These are phyloP conservation scores for Physcomitrium patens DNA, from an alignment of 225 moss, liverwort and hornwort species.

Conservation along the genomic window DNA sequence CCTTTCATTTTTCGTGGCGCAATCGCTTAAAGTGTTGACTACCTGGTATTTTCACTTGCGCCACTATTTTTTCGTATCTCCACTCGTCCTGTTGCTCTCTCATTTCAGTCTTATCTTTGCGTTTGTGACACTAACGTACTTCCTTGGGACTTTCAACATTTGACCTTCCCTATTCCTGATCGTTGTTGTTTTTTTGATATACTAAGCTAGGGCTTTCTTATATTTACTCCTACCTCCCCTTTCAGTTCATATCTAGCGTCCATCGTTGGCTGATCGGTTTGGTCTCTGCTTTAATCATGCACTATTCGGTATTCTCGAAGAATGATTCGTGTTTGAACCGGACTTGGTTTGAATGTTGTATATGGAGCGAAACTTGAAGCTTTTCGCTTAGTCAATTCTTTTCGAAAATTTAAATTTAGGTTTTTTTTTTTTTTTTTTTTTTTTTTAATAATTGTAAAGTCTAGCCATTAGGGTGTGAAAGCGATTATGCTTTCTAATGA, in stretches of 20 bases:
- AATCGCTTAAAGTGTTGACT: constrained; percentile 92
- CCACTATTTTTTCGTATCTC: constrained; percentile 24
- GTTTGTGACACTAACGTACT: constrained; percentile 17
- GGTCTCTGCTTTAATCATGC: not conserved
- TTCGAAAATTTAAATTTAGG: constrained; percentile 13
- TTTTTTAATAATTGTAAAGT: not conserved
- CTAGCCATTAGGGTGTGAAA: constrained; percentile 17
- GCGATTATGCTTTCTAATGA: not conserved
- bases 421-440: not conserved
- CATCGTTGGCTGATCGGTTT: not conserved
- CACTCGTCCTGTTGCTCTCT: constrained; percentile 22
- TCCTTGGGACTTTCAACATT: not conserved
- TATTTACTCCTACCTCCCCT: not conserved
- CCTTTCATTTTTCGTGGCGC: constrained; percentile 87
- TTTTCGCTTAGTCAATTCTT: not conserved
- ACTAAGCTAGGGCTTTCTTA: constrained; percentile 12
- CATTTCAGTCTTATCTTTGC: constrained; percentile 12
- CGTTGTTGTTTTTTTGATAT: not conserved
- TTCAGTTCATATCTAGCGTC: not conserved
- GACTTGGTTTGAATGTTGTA: not conserved
- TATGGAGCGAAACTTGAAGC: not conserved
- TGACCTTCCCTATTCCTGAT: not conserved
- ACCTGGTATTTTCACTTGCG: constrained; percentile 76
- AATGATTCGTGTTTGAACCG: not conserved
- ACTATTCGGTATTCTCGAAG: not conserved